Conservation (phyloP, 305 asterid species). For the Plantago coronopus region DNA sequence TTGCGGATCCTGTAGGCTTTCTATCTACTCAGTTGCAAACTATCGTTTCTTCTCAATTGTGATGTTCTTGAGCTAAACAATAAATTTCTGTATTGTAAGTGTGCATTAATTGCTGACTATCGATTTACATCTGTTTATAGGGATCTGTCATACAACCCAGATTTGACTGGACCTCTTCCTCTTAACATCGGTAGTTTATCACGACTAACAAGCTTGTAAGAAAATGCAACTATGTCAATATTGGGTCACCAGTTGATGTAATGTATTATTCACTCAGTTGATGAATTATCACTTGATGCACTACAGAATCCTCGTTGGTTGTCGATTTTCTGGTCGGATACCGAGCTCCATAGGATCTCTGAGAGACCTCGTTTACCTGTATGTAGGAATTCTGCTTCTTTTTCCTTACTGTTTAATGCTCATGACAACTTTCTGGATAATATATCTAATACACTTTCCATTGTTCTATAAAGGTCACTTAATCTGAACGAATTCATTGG, state of each 20-base stretch:
- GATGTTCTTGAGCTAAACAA: too few relatives aligned
- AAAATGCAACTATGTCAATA: conserved; percentile 7
- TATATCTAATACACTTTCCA: conserved; percentile 14
- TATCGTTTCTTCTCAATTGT: background rate
- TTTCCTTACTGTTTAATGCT: background rate
- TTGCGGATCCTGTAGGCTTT: conserved; percentile 51
- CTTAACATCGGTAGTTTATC: conserved; percentile 43
- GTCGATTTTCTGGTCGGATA: conserved; percentile 66
- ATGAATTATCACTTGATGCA: conserved; percentile 15
- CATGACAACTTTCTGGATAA: background rate
- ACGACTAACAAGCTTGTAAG: conserved; percentile 45
- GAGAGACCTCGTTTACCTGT: conserved; percentile 51
- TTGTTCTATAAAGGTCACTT: conserved; percentile 50
- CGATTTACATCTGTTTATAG: conserved; percentile 25
- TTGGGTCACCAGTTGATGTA: conserved; percentile 1
- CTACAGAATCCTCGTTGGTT: conserved; percentile 66
- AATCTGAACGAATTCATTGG: conserved; percentile 64
- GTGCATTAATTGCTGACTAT: conserved; percentile 8
- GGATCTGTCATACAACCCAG: conserved; percentile 74
- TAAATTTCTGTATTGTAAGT: background rate
- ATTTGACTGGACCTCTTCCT: conserved; percentile 70
- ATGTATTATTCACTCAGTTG: background rate
- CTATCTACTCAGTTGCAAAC: background rate
- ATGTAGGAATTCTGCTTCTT: conserved; percentile 49
- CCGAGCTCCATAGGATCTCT: conserved; percentile 72